Conservation (phyloP, 1,284 basidiomycete species). For the Ceratobasidium sp. region DNA sequence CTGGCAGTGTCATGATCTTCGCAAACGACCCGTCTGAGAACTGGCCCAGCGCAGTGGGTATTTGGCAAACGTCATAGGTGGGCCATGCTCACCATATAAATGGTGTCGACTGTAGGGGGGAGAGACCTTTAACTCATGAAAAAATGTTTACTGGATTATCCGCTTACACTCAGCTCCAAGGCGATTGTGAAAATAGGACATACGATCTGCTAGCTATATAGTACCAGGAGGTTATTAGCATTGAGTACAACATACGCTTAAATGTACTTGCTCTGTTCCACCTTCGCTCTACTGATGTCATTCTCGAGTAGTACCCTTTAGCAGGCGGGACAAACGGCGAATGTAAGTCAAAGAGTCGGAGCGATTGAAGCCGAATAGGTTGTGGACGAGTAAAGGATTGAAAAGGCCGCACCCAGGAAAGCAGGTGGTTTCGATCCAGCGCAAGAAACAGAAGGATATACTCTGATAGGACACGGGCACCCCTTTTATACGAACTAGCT, state of each 20-base stretch:
- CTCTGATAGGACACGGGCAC: background rate
- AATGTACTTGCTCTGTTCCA: conserved; percentile 26
- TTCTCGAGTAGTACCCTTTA: background rate
- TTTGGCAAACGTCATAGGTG: no score
- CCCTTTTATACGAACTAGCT: background rate
- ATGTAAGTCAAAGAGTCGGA: background rate
- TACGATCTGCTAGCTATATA: conserved; percentile 29
- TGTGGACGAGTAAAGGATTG: background rate
- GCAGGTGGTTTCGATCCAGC: background rate
- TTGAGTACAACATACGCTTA: background rate
- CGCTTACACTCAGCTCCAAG: conserved; percentile 31
- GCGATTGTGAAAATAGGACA: conserved; percentile 24
- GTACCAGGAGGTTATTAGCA: background rate
- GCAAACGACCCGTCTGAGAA: conserved; percentile 40
- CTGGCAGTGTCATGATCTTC: conserved; percentile 9
- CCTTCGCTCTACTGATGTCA: conserved; percentile 23
- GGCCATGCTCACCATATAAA: background rate
- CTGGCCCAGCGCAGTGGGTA: background rate
- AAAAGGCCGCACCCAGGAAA: background rate
- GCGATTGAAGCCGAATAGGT: background rate
- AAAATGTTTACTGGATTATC: background rate
- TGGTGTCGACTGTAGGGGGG: conserved; percentile 4
- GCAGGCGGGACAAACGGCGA: no score
- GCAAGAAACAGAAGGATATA: background rate
- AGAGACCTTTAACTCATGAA: background rate